Conservation (phyloP, 805 yeast species). For the Myxozyma udenii region DNA sequence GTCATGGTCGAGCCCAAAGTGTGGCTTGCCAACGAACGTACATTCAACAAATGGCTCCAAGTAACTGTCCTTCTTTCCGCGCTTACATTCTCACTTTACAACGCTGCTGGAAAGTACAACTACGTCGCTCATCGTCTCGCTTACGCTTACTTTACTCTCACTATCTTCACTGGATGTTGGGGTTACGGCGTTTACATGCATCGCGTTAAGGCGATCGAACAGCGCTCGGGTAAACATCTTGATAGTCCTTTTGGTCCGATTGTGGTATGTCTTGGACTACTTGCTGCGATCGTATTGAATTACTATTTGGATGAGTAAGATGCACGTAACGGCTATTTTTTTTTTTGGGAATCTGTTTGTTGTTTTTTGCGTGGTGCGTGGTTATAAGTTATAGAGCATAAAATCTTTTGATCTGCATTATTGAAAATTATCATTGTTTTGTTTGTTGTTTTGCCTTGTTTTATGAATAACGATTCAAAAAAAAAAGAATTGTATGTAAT, state of each 20-base stretch:
- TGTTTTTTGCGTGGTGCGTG: too few species aligned
- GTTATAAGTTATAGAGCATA: too few species aligned
- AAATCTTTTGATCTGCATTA: too few species aligned
- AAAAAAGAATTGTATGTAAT: too few species aligned
- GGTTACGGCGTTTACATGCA: conserved; percentile 73
- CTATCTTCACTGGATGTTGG: conserved; percentile 84
- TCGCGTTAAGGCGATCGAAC: conserved; percentile 69
- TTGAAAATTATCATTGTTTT: too few species aligned
- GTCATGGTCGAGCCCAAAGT: conserved; percentile 95
- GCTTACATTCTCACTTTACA: conserved; percentile 78
- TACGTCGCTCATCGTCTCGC: conserved; percentile 65
- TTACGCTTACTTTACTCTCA: conserved; percentile 72
- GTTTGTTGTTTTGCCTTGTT: too few species aligned
- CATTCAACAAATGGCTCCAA: conserved; percentile 92
- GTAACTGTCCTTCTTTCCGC: conserved; percentile 82
- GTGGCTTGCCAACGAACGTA: conserved; percentile 97
- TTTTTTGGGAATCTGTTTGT: too few species aligned
- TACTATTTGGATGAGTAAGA: conserved; percentile 16
- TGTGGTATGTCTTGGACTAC: conserved; percentile 65
- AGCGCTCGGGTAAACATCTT: conserved; percentile 80
- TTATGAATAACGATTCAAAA: too few species aligned
- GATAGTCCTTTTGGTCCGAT: conserved; percentile 91
- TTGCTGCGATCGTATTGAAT: conserved; percentile 56
- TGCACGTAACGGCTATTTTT: too few species aligned
- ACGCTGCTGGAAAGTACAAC: conserved; percentile 48